Conservation (phyloP, 805 yeast genomes). For the Wickerhamomyces ciferrii region DNA sequence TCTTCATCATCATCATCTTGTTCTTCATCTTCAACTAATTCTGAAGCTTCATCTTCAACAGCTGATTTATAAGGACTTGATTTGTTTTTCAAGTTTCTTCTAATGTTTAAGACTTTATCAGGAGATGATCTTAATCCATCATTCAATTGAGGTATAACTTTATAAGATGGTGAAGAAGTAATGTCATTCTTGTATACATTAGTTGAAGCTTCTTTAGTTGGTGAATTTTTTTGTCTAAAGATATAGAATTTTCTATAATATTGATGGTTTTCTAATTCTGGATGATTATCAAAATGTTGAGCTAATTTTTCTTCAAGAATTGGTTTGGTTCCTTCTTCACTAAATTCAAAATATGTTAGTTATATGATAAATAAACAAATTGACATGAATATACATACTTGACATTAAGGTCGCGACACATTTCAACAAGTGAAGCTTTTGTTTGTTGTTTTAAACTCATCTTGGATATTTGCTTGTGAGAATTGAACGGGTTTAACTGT, state of each 20-base stretch:
- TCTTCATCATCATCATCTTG: conserved; percentile 2
- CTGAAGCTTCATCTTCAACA: conserved; percentile 8
- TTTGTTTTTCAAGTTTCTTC: conserved; percentile 13
- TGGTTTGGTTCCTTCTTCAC: conserved; percentile 25
- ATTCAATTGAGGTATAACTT: conserved; percentile 7
- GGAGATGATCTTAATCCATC: conserved; percentile 15
- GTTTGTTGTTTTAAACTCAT: conserved; percentile 30
- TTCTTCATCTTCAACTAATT: conserved; percentile 8
- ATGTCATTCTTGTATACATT: neutral
- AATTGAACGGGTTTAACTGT: neutral
- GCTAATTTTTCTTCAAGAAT: conserved; percentile 23
- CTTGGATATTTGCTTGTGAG: neutral
- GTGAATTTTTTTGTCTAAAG: conserved; percentile 23
- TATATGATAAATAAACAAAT: neutral
- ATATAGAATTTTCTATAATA: conserved; percentile 19
- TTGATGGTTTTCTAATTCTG: conserved; percentile 21
- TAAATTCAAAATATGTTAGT: neutral
- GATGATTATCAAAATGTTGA: conserved; percentile 23
- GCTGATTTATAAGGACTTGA: conserved; percentile 19
- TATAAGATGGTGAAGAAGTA: conserved; percentile 6
- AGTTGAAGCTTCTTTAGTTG: conserved; percentile 8
- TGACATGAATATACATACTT: conserved; percentile 25
- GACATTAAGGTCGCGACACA: conserved; percentile 30
- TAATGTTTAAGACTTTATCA: conserved; percentile 12
- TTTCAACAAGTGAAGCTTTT: conserved; percentile 29